phyloP scores from a whole-genome alignment of 768 basidiomycete species.

The Agaricus blazei region DNA sequence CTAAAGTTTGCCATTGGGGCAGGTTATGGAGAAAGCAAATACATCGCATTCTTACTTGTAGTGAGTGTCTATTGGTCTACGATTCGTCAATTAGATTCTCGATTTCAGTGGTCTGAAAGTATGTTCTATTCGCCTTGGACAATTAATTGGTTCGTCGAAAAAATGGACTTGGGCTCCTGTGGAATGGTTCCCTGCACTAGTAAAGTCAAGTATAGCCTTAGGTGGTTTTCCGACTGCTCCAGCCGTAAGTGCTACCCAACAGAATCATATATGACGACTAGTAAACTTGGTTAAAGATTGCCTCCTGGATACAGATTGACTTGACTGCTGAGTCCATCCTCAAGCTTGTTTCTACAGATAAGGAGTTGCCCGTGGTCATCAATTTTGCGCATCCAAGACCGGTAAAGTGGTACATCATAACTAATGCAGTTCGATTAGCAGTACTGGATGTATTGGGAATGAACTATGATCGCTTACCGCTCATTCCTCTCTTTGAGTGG shows the following conservation, averaged over 20 bases:
- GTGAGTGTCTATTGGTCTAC: background rate
- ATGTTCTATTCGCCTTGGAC: conserved; percentile 29
- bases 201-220: conserved; percentile 28
- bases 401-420: conserved; percentile 22
- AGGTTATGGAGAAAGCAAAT: conserved; percentile 35
- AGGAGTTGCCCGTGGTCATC: conserved; percentile 15
- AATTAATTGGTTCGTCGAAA: conserved; percentile 28
- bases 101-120: conserved; percentile 23
- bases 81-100: conserved; percentile 18
- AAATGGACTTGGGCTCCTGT: conserved; percentile 33
- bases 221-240: conserved; percentile 21
- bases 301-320: conserved; percentile 31
- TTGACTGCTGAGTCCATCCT: conserved; percentile 22
- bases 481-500: background rate
- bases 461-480: background rate
- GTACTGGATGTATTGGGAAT: background rate
- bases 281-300: conserved; percentile 14
- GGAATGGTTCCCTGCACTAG: conserved; percentile 34
- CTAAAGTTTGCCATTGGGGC: conserved; percentile 21
- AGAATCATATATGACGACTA: background rate
- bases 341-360: conserved; percentile 22
- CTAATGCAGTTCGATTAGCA: conserved; percentile 12
- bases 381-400: conserved; percentile 33
- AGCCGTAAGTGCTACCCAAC: conserved; percentile 19
- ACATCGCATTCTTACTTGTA: conserved; percentile 16